phyloP scores from a whole-genome alignment of 495 filamentous ascomycete species.

The Aspergillus bertholletiae region DNA sequence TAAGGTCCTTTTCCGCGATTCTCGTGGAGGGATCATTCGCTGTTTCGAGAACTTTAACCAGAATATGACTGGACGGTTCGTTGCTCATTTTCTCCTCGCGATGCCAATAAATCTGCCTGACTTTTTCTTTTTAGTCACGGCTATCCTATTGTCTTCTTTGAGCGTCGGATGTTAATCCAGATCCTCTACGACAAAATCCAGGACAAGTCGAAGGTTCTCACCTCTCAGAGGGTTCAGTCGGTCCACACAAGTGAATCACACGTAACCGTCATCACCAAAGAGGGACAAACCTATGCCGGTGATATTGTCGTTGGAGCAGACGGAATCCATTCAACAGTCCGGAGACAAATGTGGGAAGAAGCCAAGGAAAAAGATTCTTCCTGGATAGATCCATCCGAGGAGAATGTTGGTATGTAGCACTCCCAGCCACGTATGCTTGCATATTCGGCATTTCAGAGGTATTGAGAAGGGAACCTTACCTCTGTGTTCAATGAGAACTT shows the following conservation, averaged over 20 bases:
- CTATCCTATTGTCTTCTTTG: conserved; percentile 22
- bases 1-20: conserved; percentile 13
- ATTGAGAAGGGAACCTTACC: background rate
- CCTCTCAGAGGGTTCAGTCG: conserved; percentile 22
- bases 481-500: conserved; percentile 16
- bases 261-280: conserved; percentile 27
- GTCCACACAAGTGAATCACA: conserved; percentile 18
- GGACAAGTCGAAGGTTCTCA: conserved; percentile 16
- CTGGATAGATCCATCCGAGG: conserved; percentile 19
- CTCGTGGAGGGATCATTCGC: conserved; percentile 7
- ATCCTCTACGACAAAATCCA: conserved; percentile 31
- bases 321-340: conserved; percentile 44
- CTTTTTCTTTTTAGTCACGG: conserved; percentile 4
- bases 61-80: conserved; percentile 4
- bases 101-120: too few species aligned
- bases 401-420: conserved; percentile 18
- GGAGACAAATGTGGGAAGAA: conserved; percentile 32
- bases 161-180: conserved; percentile 31
- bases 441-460: conserved; percentile 22
- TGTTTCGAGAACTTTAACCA: conserved; percentile 7
- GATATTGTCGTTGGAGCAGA: conserved; percentile 52
- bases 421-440: conserved; percentile 21
- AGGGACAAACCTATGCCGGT: conserved; percentile 34
- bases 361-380: conserved; percentile 18
- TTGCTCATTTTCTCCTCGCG: too few species aligned